phyloP scores from a whole-genome alignment of 2,329 filamentous ascomycete species.

The Phyllosticta citriasiana region DNA sequence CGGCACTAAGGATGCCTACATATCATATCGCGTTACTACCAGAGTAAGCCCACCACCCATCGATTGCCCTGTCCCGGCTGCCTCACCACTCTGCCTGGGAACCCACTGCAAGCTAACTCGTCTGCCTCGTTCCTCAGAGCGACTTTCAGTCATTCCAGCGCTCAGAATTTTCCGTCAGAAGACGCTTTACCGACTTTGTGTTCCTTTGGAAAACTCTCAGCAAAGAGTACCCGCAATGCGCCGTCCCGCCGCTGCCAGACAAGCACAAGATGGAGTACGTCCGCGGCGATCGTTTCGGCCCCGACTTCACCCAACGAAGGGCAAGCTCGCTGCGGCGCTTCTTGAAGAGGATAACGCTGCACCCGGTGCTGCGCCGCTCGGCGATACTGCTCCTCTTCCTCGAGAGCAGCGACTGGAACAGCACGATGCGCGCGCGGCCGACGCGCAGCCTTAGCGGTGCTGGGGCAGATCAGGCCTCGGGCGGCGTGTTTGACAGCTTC shows the following conservation, averaged over 20 bases:
- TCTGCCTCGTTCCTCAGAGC: conserved; percentile 47
- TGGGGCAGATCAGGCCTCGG: conserved; percentile 32
- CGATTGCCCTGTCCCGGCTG: not conserved
- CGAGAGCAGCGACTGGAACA: conserved; percentile 92
- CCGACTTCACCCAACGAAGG: conserved; percentile 81
- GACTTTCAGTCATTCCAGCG: conserved; percentile 91
- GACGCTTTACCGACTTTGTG: conserved; percentile 95
- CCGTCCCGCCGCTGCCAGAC: conserved; percentile 88
- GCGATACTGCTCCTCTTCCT: conserved; percentile 80
- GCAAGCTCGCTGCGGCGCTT: conserved; percentile 89
- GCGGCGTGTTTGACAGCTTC: conserved; percentile 85
- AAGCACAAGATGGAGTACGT: conserved; percentile 99
- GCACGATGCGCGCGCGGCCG: conserved; percentile 75
- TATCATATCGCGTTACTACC: conserved; percentile 90
- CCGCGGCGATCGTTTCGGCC: conserved; percentile 85
- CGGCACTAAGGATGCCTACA: conserved; percentile 90
- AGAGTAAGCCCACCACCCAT: conserved; percentile 45
- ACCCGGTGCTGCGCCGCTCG: conserved; percentile 78
- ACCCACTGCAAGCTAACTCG: not conserved
- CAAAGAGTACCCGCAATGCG: conserved; percentile 81
- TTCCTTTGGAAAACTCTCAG: conserved; percentile 88
- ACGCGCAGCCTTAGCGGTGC: conserved; percentile 46
- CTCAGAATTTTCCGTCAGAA: conserved; percentile 65
- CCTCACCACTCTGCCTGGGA: not conserved
- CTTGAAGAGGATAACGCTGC: conserved; percentile 72